Percentiles rank a stretch among this genome's conserved stretches.
Evolutionary conservation across 371 early-diverging fungal species (phyloP).

Genomic region (Mucor lusitanicus): DNA sequence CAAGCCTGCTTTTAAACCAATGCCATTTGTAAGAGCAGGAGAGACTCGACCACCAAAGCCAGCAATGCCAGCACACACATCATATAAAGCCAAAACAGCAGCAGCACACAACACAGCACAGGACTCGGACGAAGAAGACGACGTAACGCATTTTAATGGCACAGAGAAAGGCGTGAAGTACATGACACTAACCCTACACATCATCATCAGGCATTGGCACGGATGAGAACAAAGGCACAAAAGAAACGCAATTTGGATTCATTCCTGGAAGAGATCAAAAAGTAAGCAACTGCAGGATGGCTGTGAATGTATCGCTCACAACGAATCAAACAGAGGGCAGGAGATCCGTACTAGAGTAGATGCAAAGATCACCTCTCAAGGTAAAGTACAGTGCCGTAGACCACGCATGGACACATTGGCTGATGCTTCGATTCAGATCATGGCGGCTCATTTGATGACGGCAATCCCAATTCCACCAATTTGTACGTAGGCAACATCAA

Average conservation of each 20-base stretch:
- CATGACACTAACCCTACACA: neutral
- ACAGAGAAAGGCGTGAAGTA: neutral
- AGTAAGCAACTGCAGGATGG: constrained; percentile 25
- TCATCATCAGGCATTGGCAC: constrained; percentile 22
- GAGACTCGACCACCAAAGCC: constrained; percentile 6
- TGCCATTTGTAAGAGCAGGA: constrained; percentile 48
- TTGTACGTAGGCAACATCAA: constrained; percentile 87
- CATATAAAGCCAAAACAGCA: neutral
- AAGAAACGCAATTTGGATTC: constrained; percentile 83
- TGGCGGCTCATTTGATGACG: constrained; percentile 74
- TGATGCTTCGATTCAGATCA: neutral
- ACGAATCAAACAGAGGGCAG: constrained; percentile 1
- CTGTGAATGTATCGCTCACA: too few relatives aligned
- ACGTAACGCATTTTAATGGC: constrained; percentile 23
- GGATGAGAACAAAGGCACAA: constrained; percentile 40
- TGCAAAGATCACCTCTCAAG: neutral
- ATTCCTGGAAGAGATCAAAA: constrained; percentile 85
- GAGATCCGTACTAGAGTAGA: constrained; percentile 2
- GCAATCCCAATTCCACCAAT: constrained; percentile 85
- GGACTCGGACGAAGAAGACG: constrained; percentile 33
- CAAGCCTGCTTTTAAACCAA: constrained; percentile 41
- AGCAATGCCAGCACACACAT: neutral
- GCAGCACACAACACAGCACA: neutral
- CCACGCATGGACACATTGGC: neutral
- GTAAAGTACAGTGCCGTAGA: neutral